Evolutionary conservation across 192 early-diverging fungal species (phyloP).

Genomic region (Diversispora eburnea): DNA sequence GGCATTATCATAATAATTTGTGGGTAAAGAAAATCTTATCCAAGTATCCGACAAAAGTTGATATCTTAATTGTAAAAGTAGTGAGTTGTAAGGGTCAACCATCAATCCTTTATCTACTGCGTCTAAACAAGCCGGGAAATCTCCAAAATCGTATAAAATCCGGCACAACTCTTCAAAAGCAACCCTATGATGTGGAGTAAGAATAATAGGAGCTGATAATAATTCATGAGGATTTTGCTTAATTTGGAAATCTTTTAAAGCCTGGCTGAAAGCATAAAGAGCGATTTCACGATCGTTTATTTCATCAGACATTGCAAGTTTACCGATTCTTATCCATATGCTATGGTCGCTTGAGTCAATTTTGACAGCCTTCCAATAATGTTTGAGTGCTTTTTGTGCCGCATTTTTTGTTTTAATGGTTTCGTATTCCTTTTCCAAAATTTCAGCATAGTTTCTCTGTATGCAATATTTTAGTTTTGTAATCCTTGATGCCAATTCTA

Average conservation of each 20-base stretch:
- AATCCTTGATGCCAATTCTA: constrained; percentile 3
- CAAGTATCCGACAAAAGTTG: constrained; percentile 20
- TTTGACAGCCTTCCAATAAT: constrained; percentile 4
- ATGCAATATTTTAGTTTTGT: constrained; percentile 17
- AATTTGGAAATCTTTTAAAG: neutral
- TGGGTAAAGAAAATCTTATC: constrained; percentile 11
- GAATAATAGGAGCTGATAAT: neutral
- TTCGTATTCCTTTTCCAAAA: neutral
- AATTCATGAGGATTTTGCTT: neutral
- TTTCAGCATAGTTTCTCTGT: constrained; percentile 14
- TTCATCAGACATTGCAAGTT: constrained; percentile 11
- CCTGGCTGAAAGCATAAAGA: neutral
- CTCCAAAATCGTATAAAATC: constrained; percentile 12
- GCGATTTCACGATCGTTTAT: constrained; percentile 1
- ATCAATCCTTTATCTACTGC: constrained; percentile 20
- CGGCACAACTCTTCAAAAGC: neutral
- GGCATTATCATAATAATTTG: constrained; percentile 14
- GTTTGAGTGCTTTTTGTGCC: constrained; percentile 16
- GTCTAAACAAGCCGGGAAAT: neutral
- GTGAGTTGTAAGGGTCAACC: constrained; percentile 6
- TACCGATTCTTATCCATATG: constrained; percentile 11
- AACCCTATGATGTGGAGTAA: neutral
- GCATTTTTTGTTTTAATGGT: neutral
- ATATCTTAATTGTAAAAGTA: constrained; percentile 14
- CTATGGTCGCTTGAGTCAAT: constrained; percentile 11